Base-by-base conservation (phyloP, 2,329 filamentous ascomycete genomes). In the Geosmithia putterillii region DNA sequence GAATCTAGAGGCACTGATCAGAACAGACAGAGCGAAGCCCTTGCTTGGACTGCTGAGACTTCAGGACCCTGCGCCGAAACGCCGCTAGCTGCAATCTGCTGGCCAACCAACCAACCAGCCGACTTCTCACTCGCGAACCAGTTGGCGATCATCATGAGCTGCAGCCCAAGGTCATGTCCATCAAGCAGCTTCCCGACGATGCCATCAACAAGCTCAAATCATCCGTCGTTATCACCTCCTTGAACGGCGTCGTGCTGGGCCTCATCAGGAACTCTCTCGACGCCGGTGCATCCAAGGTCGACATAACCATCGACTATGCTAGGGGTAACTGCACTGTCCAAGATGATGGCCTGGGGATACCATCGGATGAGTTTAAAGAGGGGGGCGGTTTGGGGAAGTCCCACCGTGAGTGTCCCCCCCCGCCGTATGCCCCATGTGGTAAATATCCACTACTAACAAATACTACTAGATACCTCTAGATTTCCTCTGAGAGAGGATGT, bases 231-330 rank as follows among this genome's bases (percentile, higher is more conserved):
- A 82, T 96, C 51, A 83, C 79, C 2, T 83, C 79, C 38, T 67
- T 96, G 25, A 82, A 81, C 51, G 74, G 66, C 21, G 87, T 85
- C 4, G 66, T 86, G 14, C 67, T 78, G 44, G 85, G 83, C 39
- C 71, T 96, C 9, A 52, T 94, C 21, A 79, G 83, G 57, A 98
- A 98, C 58, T 78, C 87, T 1, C 69, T 98, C 12, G 92, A 98
- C 65, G 86, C 88, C 4, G 65, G 67, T 39, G 81, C 89, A 15
- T 72, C 69, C 28, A 83, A 72, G 44, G 64, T 95, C 48, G 75
- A 75, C 43, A 67, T 94, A 44, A 73, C 71, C 1, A 67, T 95
- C 19, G 84, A 95, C 61, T 87, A 86, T 56, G 60, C 63, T 43
- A 79, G 81, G 20, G 90, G 88, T 5, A 78, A 74, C 51, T 95